Conservation (phyloP, 306 rosid genomes). For the Cicer arietinum region DNA sequence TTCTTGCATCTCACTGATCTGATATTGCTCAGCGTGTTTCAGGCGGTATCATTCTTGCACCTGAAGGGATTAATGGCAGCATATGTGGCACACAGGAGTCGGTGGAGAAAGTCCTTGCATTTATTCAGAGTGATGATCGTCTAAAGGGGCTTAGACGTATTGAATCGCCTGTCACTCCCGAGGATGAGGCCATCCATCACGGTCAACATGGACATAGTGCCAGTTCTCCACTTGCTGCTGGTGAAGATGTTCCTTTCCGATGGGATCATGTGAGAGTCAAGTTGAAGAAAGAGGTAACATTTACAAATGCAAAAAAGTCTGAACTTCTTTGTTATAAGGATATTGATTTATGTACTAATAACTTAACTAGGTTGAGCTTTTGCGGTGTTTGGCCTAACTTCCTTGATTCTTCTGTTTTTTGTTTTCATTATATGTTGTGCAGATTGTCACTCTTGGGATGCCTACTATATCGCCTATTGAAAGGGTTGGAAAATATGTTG, state of each 20-base stretch:
- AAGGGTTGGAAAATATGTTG: slow-evolving; percentile 81
- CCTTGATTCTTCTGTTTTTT: slow-evolving; percentile 23
- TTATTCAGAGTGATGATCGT: slow-evolving; percentile 68
- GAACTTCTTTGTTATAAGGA: slow-evolving; percentile 28
- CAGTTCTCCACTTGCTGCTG: slow-evolving; percentile 91
- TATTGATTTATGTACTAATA: not conserved
- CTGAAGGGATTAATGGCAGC: slow-evolving; percentile 96
- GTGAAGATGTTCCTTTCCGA: slow-evolving; percentile 89
- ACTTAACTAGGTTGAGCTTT: slow-evolving; percentile 3
- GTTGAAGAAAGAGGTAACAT: slow-evolving; percentile 86
- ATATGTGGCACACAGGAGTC: slow-evolving; percentile 79
- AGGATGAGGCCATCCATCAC: slow-evolving; percentile 92
- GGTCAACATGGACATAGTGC: slow-evolving; percentile 81
- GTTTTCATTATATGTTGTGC: slow-evolving; percentile 33
- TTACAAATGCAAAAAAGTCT: not conserved
- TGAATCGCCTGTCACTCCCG: slow-evolving; percentile 90
- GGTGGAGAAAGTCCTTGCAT: slow-evolving; percentile 75
- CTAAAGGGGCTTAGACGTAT: slow-evolving; percentile 70
- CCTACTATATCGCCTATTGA: slow-evolving; percentile 77
- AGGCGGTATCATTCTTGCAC: slow-evolving; percentile 93
- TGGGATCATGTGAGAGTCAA: slow-evolving; percentile 99
- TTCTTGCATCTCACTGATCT: slow-evolving; percentile 58
- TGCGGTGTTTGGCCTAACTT: slow-evolving; percentile 4
- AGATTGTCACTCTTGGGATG: slow-evolving; percentile 97
- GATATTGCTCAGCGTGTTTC: slow-evolving; percentile 89